Base-by-base conservation (phyloP, 345 rosid species). In the Atalantia buxifolia region DNA sequence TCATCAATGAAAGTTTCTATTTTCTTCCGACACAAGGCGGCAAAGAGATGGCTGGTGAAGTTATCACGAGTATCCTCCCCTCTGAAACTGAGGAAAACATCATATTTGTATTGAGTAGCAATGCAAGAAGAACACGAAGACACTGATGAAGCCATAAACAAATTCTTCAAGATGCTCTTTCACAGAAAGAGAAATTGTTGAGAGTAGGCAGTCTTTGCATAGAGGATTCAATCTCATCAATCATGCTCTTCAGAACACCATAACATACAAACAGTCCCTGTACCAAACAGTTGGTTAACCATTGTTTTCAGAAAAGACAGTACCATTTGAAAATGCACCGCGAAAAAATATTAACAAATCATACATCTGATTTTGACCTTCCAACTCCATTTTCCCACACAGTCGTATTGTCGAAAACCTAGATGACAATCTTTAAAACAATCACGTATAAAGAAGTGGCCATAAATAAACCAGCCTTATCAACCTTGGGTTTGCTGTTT, bases 401-500 rank as follows among this genome's bases (percentile, higher is more conserved):
- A 40, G 48, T 9, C 48, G 3, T 40, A 40, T 9, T 10, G 13
- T 40, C 48, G 48, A 9, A 40, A 3, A 9, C 1, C 4, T 2
- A 9, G 48, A 40, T 40, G 48, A 9, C 14, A 9, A 2, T 38
- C 42, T 40, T 40, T 40, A 40, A 40, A 40, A 40, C 13, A 40
- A 40, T 9, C 48, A 42, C 48, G 14, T 42, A 42, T 42, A 12
- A 42, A 10, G 48, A 2, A 12, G 48, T 42, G 48, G 48, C 14
- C 48, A 12, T 3, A 42, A 42, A 42, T 42, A 42, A 10, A 0
- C 48, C 48, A 42, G 48, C 48, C 48, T 42, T 3, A 10, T 42
- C 48, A 10, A 10, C 16, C 0, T 42, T 10, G 16, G 14, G 0
- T 10, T 10, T 42, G 16, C 4, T 0, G 48, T 0, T 12, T 42